Evolutionary conservation across 2,329 filamentous ascomycete genomes (phyloP).

Genomic region (Metarhizium rileyi): DNA sequence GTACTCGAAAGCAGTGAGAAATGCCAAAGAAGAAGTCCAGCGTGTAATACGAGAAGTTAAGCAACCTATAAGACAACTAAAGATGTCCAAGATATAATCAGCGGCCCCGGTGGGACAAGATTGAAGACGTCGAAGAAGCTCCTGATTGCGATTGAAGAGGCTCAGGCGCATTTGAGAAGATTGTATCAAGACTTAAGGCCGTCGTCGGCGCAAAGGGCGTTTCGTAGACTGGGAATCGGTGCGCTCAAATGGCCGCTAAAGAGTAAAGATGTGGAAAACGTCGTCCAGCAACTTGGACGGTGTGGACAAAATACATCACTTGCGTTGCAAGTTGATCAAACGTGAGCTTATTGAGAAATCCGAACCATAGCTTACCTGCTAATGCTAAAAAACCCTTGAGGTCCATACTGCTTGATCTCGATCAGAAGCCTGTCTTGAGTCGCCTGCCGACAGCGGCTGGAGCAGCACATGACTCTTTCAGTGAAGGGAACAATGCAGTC

Average conservation of each 20-base stretch:
- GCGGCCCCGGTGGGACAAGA: conserved; percentile 14
- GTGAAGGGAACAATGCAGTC: conserved; percentile 20
- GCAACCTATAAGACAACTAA: conserved; percentile 16
- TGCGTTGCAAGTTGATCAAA: neutral
- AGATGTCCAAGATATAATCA: conserved; percentile 15
- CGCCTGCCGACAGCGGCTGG: conserved; percentile 11
- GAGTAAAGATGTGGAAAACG: neutral
- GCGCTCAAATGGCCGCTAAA: conserved; percentile 1
- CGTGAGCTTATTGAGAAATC: neutral
- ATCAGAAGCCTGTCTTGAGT: conserved; percentile 12
- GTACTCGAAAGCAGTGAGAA: conserved; percentile 23
- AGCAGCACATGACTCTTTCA: conserved; percentile 24
- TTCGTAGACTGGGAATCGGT: neutral
- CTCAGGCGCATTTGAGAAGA: conserved; percentile 11
- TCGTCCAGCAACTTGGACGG: neutral
- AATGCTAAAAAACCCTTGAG: neutral
- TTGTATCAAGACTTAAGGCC: conserved; percentile 16
- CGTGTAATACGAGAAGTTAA: conserved; percentile 19
- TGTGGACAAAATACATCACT: neutral
- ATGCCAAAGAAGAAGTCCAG: conserved; percentile 20
- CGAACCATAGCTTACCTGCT: neutral
- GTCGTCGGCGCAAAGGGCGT: neutral
- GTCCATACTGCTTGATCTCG: conserved; percentile 2
- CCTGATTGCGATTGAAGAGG: conserved; percentile 11
- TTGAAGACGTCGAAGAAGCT: conserved; percentile 18